Base-by-base conservation (phyloP, 2,329 filamentous ascomycete genomes). In the Apiospora rasikravindrae region DNA sequence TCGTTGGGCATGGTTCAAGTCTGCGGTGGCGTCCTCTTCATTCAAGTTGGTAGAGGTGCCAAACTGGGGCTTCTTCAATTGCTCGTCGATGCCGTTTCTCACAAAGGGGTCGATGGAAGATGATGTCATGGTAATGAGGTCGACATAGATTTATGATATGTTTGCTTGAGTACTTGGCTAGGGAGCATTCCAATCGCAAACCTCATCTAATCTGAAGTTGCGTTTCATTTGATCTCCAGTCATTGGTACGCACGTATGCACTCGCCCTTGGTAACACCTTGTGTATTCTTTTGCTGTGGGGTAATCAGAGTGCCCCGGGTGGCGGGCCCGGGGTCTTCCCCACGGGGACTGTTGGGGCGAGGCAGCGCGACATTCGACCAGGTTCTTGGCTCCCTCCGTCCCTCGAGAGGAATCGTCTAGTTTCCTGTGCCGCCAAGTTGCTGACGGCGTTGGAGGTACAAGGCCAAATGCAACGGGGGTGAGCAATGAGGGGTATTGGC, bases 1-100 rank as follows among this genome's bases (percentile, higher is more conserved):
- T 22, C 67, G 22, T n/a, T 70, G 53, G 29, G 71, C 71, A 40
- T 69, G 69, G 5, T 57, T 45, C 51, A 22, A 16, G 51, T 33
- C 51, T 14, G 26, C 26, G 26, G 26, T 8, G 26, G 26, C 51
- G 16, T 6, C 26, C 5, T 19, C 26, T 33, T 57, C 26, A 4
- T 1, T 51, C 6, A 24, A 26, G n/a, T 24, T 51, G n/a, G 3
- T 10, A 51, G 10, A n/a, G 47, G 47, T 10, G n/a, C 47, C 22
- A 1, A n/a, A 24, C 8, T 6, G 47, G n/a, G n/a, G 8, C 6
- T 10, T 51, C 13, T 51, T 22, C 7, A 57, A 33, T 14, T 57
- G 51, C 1, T 10, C 26, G 7, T 7, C 16, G 26, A 29, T 19
- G 24, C 13, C 4, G 5, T 57, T 57, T 0, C 11, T 29, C 14